Percentiles rank a stretch among this genome's conserved stretches.
phyloP scores from a whole-genome alignment of 192 early-diverging fungal genomes.

The Linderina pennispora region DNA sequence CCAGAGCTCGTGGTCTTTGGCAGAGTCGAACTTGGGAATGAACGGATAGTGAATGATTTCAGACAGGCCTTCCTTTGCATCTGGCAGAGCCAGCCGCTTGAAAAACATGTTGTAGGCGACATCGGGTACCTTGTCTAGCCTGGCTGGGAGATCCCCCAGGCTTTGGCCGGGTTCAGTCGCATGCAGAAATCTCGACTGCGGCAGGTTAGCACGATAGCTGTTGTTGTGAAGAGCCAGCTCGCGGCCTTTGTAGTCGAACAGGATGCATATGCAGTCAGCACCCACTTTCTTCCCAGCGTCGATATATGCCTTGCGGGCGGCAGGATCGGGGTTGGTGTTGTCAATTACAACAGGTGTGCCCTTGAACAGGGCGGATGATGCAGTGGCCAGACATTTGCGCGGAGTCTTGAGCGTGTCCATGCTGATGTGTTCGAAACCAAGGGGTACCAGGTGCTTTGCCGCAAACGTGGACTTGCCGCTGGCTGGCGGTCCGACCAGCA shows the following conservation, averaged over 20 bases:
- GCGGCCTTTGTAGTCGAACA: constrained; percentile 59
- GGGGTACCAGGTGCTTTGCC: constrained; percentile 50
- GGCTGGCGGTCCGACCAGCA: constrained; percentile 79
- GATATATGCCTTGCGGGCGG: constrained; percentile 59
- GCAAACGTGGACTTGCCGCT: constrained; percentile 80
- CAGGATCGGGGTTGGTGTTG: constrained; percentile 70
- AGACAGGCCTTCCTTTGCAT: constrained; percentile 16
- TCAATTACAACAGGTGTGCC: constrained; percentile 68
- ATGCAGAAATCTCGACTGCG: constrained; percentile 32
- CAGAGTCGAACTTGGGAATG: constrained; percentile 16
- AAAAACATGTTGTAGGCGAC: constrained; percentile 40
- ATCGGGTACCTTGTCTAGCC: constrained; percentile 17
- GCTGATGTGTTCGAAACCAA: constrained; percentile 70
- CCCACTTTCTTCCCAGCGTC: constrained; percentile 48
- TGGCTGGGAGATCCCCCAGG: constrained; percentile 1
- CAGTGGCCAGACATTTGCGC: constrained; percentile 65
- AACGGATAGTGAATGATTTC: constrained; percentile 19
- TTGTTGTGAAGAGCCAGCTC: constrained; percentile 78
- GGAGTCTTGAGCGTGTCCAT: constrained; percentile 75
- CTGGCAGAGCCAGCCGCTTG: constrained; percentile 24
- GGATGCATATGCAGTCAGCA: constrained; percentile 16
- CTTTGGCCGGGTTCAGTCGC: no score
- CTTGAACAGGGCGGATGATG: constrained; percentile 45
- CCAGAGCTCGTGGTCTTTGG: constrained; percentile 27
- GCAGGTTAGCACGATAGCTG: constrained; percentile 50